Evolutionary conservation across 2,329 filamentous ascomycete species (phyloP).

Genomic region (Aspergillus sp.): DNA sequence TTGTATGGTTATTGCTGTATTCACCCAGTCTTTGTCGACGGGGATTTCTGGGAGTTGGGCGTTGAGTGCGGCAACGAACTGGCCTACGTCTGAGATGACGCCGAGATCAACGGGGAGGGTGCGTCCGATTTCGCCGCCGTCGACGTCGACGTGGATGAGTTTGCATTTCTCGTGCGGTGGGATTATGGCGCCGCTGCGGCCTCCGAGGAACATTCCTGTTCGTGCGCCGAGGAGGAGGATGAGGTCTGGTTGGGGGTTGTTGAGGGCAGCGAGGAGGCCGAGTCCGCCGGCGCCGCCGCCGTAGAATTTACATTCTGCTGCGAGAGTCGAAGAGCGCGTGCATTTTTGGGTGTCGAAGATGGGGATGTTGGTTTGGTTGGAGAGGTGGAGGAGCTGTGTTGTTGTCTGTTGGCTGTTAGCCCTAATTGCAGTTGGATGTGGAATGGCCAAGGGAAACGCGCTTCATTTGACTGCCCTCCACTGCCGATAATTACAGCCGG

Average conservation of each 20-base stretch:
- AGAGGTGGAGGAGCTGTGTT: conserved; percentile 31
- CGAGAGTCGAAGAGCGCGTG: conserved; percentile 19
- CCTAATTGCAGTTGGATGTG: not conserved
- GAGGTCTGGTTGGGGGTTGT: conserved; percentile 40
- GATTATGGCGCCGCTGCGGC: conserved; percentile 38
- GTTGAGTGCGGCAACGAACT: conserved; percentile 33
- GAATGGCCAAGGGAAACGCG: not conserved
- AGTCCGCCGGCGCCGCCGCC: conserved; percentile 37
- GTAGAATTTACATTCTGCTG: conserved; percentile 29
- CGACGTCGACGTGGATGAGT: conserved; percentile 45
- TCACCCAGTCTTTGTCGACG: not conserved
- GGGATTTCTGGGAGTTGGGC: conserved; percentile 10
- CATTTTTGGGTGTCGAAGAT: conserved; percentile 41
- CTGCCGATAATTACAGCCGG: conserved; percentile 46
- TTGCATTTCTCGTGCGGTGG: conserved; percentile 34
- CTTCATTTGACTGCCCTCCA: conserved; percentile 27
- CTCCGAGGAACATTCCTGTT: conserved; percentile 44
- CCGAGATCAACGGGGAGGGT: conserved; percentile 41
- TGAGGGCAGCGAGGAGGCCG: conserved; percentile 26
- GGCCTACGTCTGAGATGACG: conserved; percentile 41
- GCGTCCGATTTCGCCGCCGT: conserved; percentile 46
- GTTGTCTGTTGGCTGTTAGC: conserved; percentile 21
- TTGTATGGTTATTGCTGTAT: conserved; percentile 13
- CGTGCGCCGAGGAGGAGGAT: conserved; percentile 43
- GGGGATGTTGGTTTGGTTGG: conserved; percentile 36